phyloP scores from a whole-genome alignment of 1,284 basidiomycete genomes.

The Sporisorium exsertum region DNA sequence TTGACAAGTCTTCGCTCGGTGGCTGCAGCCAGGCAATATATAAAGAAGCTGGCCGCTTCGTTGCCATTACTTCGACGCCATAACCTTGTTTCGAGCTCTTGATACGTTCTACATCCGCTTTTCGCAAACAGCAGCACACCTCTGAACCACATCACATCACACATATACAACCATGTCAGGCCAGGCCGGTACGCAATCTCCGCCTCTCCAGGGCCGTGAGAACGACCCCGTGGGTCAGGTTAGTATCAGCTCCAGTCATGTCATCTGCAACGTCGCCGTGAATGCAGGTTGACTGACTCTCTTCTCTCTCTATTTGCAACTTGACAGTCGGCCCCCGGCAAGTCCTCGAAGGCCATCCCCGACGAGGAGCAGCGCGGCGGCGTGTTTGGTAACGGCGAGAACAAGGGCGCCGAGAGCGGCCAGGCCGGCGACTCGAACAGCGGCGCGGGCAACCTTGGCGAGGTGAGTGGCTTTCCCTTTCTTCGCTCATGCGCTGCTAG shows the following conservation, averaged over 20 bases:
- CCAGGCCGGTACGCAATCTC: slow-evolving; percentile 50
- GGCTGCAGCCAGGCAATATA: not conserved
- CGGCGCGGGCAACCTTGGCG: slow-evolving; percentile 22
- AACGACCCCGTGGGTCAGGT: slow-evolving; percentile 58
- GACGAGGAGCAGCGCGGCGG: slow-evolving; percentile 50
- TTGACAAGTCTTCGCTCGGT: not conserved
- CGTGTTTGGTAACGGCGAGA: slow-evolving; percentile 35
- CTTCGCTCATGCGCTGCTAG: not conserved
- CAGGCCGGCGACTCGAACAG: slow-evolving; percentile 25
- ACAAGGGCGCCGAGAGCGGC: slow-evolving; percentile 39
- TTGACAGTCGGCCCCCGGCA: slow-evolving; percentile 47
- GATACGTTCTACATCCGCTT: not conserved
- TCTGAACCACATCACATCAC: not conserved
- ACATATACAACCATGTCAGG: slow-evolving; percentile 22
- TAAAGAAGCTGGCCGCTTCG: not conserved
- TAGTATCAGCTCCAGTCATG: not conserved
- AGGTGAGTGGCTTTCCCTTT: slow-evolving; percentile 10
- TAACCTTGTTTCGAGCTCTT: not conserved
- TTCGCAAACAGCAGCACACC: not conserved
- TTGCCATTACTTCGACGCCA: not conserved
- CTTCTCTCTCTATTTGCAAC: not conserved
- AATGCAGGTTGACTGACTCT: not conserved
- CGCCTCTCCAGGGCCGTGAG: slow-evolving; percentile 48
- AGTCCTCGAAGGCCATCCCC: slow-evolving; percentile 38
- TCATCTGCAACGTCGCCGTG: not conserved